Evolutionary conservation across 192 early-diverging fungal genomes (phyloP), one percentile per base, ranked within the genome.

Genomic region (Spizellomyces punctatus): DNA sequence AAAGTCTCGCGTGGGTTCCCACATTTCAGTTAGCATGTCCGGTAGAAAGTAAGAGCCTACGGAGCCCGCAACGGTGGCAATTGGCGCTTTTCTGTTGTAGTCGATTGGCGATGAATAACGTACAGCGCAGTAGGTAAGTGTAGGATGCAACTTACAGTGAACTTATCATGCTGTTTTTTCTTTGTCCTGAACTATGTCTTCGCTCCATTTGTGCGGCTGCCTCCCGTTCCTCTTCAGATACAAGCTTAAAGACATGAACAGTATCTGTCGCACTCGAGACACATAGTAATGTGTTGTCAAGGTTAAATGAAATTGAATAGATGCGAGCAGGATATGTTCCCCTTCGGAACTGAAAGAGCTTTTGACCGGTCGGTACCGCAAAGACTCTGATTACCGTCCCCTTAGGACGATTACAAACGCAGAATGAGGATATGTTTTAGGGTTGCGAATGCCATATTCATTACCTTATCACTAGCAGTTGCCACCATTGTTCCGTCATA

Each of bases 341-440:
- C 46, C 97, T 84, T 56, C 97, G 89, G 82, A 99, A 96, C 80
- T 98, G 95, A 73, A 89, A 91, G 17, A 98, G 81, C 91, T 66
- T 91, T 81, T 6, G 93, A 91, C 22, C 22, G 14, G 41, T 91
- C 84, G 10, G 94, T 91, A 96, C 86, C 14, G 92, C 88, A 76
- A 95, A 98, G 6, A 99, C 95, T 44, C 97, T 89, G 66, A 99
- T 97, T 1, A 99, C 93, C 2, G 97, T 99, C 9, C 97, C 97
- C 84, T 86, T 57, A 48, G n/a, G 55, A 42, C 7, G 22, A 36
- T n/a, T 50, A 19, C 27, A 36, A 36, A 36, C 27, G 27, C 27
- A 36, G 27, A 36, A 36, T 36, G 3, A 36, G 27, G 27, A 36
- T 36, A 36, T 36, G 27, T 36, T 36, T 36, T 36, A 36, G 27